Evolutionary conservation across 352 stramenopile genomes (phyloP), one percentile per base, ranked within the genome.

Genomic region (Globisporangium nagaii): DNA sequence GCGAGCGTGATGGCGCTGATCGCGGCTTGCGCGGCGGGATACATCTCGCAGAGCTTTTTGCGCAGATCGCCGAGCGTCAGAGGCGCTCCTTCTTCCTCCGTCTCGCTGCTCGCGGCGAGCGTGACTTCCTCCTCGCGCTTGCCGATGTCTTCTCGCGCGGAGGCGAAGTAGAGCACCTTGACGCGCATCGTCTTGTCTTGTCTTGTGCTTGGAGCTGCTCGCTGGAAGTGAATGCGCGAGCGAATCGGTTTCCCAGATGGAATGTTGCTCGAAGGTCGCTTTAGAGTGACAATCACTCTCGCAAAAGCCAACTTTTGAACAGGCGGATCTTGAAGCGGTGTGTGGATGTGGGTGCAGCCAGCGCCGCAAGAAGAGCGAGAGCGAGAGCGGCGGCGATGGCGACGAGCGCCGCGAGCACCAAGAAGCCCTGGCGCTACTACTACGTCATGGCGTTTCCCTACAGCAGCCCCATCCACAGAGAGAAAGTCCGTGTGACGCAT

Each of bases 151-250:
- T 93, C 83, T 8, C 80, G 72, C 55, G 74, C 77, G 41, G 80
- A 83, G 48, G 83, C 83, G 58, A 93, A 93, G 76, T 86, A 93
- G 22, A 93, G 73, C 70, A 90, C 76, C 46, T 87, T 87, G 54
- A 93, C 45, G 37, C 73, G 56, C 66, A 82, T 75, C 19, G 13
- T 40, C 15, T 8, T 28, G 6, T 1, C 19, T 43, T 13, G 39
- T 39, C 24, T 19, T 27, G 28, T 41, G 11, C n/a, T n/a, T 22
- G 24, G 6, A 25, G 35, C 32, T 32, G 15, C 17, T 27, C n/a
- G 31, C 7, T 53, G 5, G 27, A 45, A 0, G 27, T 37, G 43
- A 51, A 54, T 43, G 47, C 4, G 47, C 40, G 17, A 2, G 30
- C 15, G 30, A 4, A 32, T 35, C 41, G 35, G 5, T 20, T 42